Evolutionary conservation across 2,329 filamentous ascomycete species (phyloP).

Genomic region (Scorias spongiosa): DNA sequence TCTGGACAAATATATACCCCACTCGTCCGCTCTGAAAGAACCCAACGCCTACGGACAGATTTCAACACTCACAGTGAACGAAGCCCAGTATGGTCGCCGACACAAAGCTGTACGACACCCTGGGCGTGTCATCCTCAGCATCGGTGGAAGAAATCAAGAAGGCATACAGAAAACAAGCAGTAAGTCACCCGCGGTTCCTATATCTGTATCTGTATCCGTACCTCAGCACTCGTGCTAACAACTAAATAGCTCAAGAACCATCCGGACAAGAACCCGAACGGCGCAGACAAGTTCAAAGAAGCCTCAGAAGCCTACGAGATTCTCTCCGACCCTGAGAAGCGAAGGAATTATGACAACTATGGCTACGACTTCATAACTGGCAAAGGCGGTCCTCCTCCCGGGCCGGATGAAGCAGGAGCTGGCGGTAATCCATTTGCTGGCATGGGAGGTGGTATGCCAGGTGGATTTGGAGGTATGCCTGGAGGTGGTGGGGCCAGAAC

Average conservation of each 20-base stretch:
- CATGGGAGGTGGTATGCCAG: slow-evolving; percentile 41
- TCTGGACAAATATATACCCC: too few species aligned
- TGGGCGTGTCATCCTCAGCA: slow-evolving; percentile 64
- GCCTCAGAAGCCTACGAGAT: slow-evolving; percentile 97
- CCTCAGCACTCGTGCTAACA: background rate
- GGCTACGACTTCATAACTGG: slow-evolving; percentile 70
- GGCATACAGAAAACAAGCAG: slow-evolving; percentile 74
- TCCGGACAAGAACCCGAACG: slow-evolving; percentile 87
- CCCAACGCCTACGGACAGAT: too few species aligned
- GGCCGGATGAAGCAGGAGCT: slow-evolving; percentile 36
- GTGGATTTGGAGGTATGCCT: slow-evolving; percentile 37
- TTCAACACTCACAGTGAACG: too few species aligned
- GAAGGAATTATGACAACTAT: slow-evolving; percentile 87
- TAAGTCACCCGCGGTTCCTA: slow-evolving; percentile 37
- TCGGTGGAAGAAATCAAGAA: slow-evolving; percentile 95
- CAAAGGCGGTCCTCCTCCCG: slow-evolving; percentile 34
- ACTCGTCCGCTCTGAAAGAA: too few species aligned
- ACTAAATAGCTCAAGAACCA: slow-evolving; percentile 41
- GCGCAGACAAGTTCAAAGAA: slow-evolving; percentile 93
- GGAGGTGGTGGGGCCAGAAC: slow-evolving; percentile 33
- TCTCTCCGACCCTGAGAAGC: slow-evolving; percentile 89
- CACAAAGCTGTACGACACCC: slow-evolving; percentile 83
- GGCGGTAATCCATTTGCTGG: slow-evolving; percentile 23
- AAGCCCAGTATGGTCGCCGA: slow-evolving; percentile 66
- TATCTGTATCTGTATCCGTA: background rate